These are phyloP conservation scores for Davidsoniella neocaledoniae DNA, from an alignment of 2,329 filamentous ascomycete species.

Conservation along the genomic window DNA sequence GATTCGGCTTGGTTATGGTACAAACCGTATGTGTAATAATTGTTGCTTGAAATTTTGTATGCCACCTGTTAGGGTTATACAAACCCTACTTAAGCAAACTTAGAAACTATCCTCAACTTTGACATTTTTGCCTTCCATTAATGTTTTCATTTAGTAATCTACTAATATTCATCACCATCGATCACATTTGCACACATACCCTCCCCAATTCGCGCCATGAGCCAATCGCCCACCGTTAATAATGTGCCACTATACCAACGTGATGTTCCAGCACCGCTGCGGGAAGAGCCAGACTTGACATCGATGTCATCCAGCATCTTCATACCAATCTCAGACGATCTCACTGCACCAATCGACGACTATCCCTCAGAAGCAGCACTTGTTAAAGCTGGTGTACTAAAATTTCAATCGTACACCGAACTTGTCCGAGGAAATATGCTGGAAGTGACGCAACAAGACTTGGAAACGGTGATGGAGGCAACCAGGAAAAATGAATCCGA, in stretches of 20 bases:
- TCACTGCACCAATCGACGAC: slow-evolving; percentile 14
- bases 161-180: too few species aligned
- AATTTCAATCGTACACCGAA: slow-evolving; percentile 9
- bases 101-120: too few species aligned
- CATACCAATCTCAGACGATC: slow-evolving; percentile 18
- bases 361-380: slow-evolving; percentile 9
- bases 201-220: too few species aligned
- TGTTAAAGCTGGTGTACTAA: slow-evolving; percentile 4
- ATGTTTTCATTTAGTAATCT: too few species aligned
- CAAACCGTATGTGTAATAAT: too few species aligned
- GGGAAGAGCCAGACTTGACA: slow-evolving; percentile 14
- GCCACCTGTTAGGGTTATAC: too few species aligned
- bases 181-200: too few species aligned
- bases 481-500: slow-evolving; percentile 4
- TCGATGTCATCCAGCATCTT: slow-evolving; percentile 20
- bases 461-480: not conserved
- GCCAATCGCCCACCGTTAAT: too few species aligned
- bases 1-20: too few species aligned
- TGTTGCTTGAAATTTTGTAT: too few species aligned
- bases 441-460: slow-evolving; percentile 5
- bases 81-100: too few species aligned
- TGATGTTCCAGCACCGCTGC: slow-evolving; percentile 1
- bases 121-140: too few species aligned
- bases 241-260: not conserved
- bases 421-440: slow-evolving; percentile 12